phyloP scores from a whole-genome alignment of 2,329 filamentous ascomycete genomes.

The Ophioceras dolichostomum region DNA sequence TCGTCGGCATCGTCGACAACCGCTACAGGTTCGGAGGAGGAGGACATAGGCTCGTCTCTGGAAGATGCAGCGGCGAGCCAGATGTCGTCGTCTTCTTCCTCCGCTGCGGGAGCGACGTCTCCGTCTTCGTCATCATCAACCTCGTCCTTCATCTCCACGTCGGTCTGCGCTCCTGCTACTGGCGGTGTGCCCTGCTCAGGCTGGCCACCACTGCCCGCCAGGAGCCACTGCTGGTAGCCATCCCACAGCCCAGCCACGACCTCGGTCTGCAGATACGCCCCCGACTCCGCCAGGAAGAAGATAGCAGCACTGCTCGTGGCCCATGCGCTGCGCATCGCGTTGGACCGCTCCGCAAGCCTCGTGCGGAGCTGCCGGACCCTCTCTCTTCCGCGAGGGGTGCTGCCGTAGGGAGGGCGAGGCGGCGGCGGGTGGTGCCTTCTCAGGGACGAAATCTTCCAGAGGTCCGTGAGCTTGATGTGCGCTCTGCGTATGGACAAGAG shows the following conservation, averaged over 20 bases:
- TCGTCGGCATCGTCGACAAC: too few species aligned
- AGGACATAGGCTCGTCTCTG: too few species aligned
- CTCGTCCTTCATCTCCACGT: neutral
- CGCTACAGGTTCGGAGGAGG: too few species aligned
- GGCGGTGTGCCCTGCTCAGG: neutral
- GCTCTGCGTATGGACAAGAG: conserved; percentile 75
- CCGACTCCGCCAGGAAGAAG: conserved; percentile 80
- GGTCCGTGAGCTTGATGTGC: conserved; percentile 68
- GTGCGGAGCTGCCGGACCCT: conserved; percentile 50
- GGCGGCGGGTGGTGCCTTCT: conserved; percentile 67
- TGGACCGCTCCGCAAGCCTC: conserved; percentile 49
- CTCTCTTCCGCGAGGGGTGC: conserved; percentile 44
- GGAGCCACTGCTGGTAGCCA: conserved; percentile 67
- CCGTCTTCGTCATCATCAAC: neutral
- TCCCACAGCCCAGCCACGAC: conserved; percentile 73
- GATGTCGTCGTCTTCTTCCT: conserved; percentile 23
- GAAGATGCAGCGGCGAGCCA: conserved; percentile 23
- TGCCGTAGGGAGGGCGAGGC: conserved; percentile 50
- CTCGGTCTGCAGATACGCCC: conserved; percentile 81
- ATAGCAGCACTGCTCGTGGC: conserved; percentile 77
- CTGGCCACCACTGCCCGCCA: conserved; percentile 7
- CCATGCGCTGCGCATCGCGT: conserved; percentile 73
- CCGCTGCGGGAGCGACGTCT: neutral
- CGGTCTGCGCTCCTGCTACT: too few species aligned
- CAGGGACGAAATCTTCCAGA: conserved; percentile 78